phyloP scores from a whole-genome alignment of 2,329 filamentous ascomycete species.

The Pseudocercospora musae region DNA sequence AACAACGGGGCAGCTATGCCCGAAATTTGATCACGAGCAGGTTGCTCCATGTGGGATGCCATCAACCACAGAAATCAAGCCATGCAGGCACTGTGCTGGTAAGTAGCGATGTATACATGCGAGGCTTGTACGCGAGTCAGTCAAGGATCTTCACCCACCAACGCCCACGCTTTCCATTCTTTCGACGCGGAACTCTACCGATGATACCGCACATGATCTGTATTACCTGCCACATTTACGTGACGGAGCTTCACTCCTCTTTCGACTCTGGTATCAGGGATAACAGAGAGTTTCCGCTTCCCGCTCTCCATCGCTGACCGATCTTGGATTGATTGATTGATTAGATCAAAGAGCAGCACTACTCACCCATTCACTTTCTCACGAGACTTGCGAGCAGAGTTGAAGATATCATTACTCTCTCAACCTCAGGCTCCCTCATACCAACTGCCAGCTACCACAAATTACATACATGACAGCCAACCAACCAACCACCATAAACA shows the following conservation, averaged over 20 bases:
- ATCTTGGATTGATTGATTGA: not conserved
- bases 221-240: not conserved
- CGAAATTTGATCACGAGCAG: not conserved
- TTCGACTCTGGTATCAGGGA: not conserved
- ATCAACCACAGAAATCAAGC: not conserved
- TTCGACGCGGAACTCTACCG: not conserved
- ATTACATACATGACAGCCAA: too few species aligned
- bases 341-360: not conserved
- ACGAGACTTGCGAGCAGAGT: too few species aligned
- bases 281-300: not conserved
- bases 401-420: not conserved
- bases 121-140: not conserved
- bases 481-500: not conserved
- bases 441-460: not conserved
- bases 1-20: not conserved
- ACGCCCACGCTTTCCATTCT: not conserved
- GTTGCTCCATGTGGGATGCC: not conserved
- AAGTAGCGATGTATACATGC: not conserved
- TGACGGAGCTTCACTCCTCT: not conserved
- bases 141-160: not conserved
- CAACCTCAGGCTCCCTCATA: not conserved
- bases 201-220: not conserved
- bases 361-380: too few species aligned
- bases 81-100: not conserved
- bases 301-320: not conserved